Base-by-base conservation (phyloP, 345 rosid genomes). In the Brassica juncea region DNA sequence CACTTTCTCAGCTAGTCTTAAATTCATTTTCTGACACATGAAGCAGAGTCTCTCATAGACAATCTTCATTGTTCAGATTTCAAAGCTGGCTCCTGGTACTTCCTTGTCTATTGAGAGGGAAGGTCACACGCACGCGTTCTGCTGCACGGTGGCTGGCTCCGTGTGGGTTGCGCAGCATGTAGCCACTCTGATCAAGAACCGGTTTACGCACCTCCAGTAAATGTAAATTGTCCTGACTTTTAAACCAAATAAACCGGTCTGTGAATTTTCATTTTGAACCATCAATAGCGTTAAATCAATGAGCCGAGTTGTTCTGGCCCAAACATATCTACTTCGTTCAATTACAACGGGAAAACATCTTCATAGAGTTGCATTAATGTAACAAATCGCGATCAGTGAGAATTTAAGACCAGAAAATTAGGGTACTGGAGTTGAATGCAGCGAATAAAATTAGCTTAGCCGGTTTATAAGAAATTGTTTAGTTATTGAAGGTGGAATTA, bases 131-230 rank as follows among this genome's bases (percentile, higher is more conserved):
- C 97, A 92, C 72, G 76, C 82, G 15, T 94, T 94, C 88, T 81
- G 87, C 81, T 87, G 92, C 87, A 87, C 91, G 0, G 85, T 88
- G 73, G 91, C 94, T 75, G 97, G 97, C 81, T 91, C 97, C 0
- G 44, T 21, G 0, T 94, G 99, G 95, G 93, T 86, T 74, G 94
- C 98, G 3, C 83, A 73, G 25, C 86, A 91, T 67, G 88, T 88
- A 28, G 86, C 89, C 58, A 77, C 77, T 80, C 78, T 86, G 85
- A 76, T 92, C 81, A 88, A 85, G 80, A 81, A 81, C 68, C 77
- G 74, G 60, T 15, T 80, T 34, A 35, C 82, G 5, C 69, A 64
- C 4, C 80, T 64, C 12, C 16, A 70, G 72, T 57, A 25, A 42
- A n/a, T 7, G 71, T 62, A 35, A 39, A 9, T 5, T 35, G 8